Conservation (phyloP, 2,329 filamentous ascomycete species). For the Pyrenophora seminiperda region DNA sequence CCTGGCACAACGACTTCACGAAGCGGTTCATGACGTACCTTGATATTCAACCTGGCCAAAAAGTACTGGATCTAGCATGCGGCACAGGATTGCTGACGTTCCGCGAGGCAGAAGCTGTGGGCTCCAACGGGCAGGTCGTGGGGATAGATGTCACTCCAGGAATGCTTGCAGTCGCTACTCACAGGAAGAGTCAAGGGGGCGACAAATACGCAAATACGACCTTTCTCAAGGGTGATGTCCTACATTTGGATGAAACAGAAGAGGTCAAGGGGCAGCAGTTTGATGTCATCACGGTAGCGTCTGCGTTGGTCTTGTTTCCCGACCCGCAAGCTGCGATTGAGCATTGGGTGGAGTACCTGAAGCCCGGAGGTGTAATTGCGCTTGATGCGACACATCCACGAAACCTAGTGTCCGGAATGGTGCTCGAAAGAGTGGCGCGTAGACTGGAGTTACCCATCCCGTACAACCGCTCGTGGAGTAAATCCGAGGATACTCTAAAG, state of each 20-base stretch:
- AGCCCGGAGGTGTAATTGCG: slow-evolving; percentile 49
- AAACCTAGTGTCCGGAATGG: slow-evolving; percentile 46
- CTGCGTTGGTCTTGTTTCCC: slow-evolving; percentile 50
- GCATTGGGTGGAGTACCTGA: slow-evolving; percentile 48
- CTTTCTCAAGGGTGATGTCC: slow-evolving; percentile 46
- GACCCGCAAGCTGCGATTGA: slow-evolving; percentile 46
- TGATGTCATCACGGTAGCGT: slow-evolving; percentile 48
- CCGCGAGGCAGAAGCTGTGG: slow-evolving; percentile 47
- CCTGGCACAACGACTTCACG: slow-evolving; percentile 51
- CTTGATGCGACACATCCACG: slow-evolving; percentile 48
- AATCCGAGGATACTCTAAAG: slow-evolving; percentile 39
- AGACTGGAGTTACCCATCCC: slow-evolving; percentile 41
- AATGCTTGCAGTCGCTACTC: slow-evolving; percentile 49
- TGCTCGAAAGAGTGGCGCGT: slow-evolving; percentile 45
- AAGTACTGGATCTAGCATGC: slow-evolving; percentile 54
- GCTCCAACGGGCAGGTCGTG: slow-evolving; percentile 44
- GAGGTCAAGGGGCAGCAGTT: slow-evolving; percentile 33
- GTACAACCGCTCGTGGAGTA: slow-evolving; percentile 47
- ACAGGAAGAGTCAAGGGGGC: slow-evolving; percentile 33
- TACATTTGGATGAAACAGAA: slow-evolving; percentile 40
- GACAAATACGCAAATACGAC: slow-evolving; percentile 41
- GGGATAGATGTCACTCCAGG: slow-evolving; percentile 51
- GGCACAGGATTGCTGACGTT: slow-evolving; percentile 54
- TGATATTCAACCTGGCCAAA: slow-evolving; percentile 43
- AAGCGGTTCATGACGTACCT: slow-evolving; percentile 45